Evolutionary conservation across 306 rosid species (phyloP).

Genomic region (Rosa chinensis): DNA sequence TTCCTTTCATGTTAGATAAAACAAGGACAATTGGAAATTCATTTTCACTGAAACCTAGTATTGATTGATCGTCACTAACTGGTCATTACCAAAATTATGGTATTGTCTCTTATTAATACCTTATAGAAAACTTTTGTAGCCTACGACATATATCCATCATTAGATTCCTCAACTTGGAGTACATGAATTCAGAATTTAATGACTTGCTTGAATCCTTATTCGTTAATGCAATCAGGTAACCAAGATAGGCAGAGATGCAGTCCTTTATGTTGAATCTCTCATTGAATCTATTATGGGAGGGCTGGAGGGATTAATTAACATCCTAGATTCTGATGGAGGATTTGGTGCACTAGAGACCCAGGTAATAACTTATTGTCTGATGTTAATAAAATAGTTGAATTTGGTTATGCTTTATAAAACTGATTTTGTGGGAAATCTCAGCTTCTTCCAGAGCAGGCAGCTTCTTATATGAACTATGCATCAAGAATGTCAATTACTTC

Average conservation of each 20-base stretch:
- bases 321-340: slow-evolving; percentile 99
- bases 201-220: slow-evolving; percentile 30
- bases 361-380: slow-evolving; percentile 46
- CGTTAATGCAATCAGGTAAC: slow-evolving; percentile 69
- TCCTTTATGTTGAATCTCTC: slow-evolving; percentile 96
- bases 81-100: not conserved
- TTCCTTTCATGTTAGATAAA: not conserved
- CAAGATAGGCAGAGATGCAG: slow-evolving; percentile 95
- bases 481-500: slow-evolving; percentile 72
- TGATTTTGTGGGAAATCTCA: slow-evolving; percentile 48
- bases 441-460: slow-evolving; percentile 99
- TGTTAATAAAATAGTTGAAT: slow-evolving; percentile 15
- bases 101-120: not conserved
- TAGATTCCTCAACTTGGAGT: not conserved
- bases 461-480: slow-evolving; percentile 80
- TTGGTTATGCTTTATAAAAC: slow-evolving; percentile 29
- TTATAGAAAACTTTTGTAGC: not conserved
- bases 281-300: slow-evolving; percentile 99
- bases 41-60: not conserved
- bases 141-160: not conserved
- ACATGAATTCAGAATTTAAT: slow-evolving; percentile 18
- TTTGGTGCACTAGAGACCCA: slow-evolving; percentile 94
- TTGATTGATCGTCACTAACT: not conserved
- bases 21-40: not conserved
- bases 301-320: slow-evolving; percentile 91